A percentile compares a stretch with the other conserved stretches of the same genome.
Evolutionary conservation across 805 yeast species (phyloP).

Genomic region (Lipomyces starkeyi): DNA sequence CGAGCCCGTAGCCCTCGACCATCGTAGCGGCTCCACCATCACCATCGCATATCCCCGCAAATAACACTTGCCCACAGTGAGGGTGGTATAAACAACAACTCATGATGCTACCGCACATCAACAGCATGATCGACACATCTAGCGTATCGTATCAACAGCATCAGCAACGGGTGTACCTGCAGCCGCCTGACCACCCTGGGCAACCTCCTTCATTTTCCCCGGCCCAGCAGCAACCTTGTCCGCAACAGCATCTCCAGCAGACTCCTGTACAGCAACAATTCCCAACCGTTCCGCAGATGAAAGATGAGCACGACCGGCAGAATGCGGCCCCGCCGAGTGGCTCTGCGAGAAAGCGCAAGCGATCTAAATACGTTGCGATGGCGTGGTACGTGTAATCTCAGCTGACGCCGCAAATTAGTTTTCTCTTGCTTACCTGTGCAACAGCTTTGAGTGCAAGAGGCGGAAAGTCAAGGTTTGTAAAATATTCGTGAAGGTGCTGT

Average conservation of each 20-base stretch:
- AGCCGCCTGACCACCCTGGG: not conserved
- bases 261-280: not conserved
- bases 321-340: not conserved
- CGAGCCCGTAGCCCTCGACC: no score
- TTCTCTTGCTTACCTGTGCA: not conserved
- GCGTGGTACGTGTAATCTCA: conserved; percentile 28
- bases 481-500: not conserved
- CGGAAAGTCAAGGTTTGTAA: conserved; percentile 39
- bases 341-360: conserved; percentile 10
- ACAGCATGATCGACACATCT: conserved; percentile 12
- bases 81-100: not conserved
- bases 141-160: not conserved
- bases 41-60: no score
- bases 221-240: not conserved
- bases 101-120: conserved; percentile 9
- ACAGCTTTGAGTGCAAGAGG: conserved; percentile 38
- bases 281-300: not conserved
- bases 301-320: not conserved
- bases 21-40: no score
- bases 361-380: conserved; percentile 33
- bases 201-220: not conserved
- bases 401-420: not conserved
- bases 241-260: not conserved
- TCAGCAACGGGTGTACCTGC: not conserved
- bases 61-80: no score